Evolutionary conservation across 2,329 filamentous ascomycete species (phyloP).

Genomic region (Xylaria sp.): DNA sequence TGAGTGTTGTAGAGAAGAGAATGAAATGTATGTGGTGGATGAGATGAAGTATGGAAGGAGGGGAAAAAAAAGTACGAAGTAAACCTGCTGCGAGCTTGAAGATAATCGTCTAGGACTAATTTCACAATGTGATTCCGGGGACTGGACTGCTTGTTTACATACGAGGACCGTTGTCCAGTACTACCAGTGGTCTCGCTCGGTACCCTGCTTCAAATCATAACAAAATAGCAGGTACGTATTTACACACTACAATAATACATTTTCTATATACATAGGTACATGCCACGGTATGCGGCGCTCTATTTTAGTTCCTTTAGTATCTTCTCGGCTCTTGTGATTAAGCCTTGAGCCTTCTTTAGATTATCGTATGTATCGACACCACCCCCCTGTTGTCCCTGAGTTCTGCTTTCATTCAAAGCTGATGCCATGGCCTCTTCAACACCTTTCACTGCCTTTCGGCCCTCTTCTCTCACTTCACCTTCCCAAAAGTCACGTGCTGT

Average conservation of each 20-base stretch:
- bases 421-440: conserved; percentile 64
- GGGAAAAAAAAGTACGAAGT: not conserved
- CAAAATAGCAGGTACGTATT: conserved; percentile 8
- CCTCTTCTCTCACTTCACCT: conserved; percentile 73
- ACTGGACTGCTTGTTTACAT: not conserved
- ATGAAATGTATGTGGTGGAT: not conserved
- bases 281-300: conserved; percentile 21
- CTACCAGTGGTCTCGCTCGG: not conserved
- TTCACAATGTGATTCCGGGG: not conserved
- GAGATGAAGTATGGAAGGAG: not conserved
- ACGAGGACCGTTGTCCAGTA: not conserved
- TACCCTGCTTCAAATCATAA: conserved; percentile 1
- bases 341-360: conserved; percentile 54
- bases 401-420: conserved; percentile 53
- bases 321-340: conserved; percentile 62
- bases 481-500: conserved; percentile 70
- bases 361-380: conserved; percentile 42
- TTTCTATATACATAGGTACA: conserved; percentile 29
- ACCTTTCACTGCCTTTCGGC: conserved; percentile 68
- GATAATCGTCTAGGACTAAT: too few species aligned
- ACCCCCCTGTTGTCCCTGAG: conserved; percentile 39
- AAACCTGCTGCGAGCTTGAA: not conserved
- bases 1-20: not conserved
- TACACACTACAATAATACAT: conserved; percentile 29
- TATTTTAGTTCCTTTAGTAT: conserved; percentile 61